Conservation (phyloP, 2,329 filamentous ascomycete species). For the Penicillium freii region DNA sequence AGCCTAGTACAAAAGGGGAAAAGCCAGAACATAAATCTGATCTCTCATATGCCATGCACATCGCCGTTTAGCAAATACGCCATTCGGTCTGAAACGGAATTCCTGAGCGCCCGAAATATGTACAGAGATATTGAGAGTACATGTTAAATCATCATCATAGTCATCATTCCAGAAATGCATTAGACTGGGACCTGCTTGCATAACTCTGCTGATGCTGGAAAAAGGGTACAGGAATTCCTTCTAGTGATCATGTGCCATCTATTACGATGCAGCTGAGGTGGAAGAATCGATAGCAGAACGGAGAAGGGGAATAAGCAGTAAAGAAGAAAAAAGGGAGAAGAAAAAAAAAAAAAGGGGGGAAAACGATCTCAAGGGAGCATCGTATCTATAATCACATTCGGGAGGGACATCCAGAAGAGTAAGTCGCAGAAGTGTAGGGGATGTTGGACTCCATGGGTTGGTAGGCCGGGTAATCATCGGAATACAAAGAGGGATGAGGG, state of each 20-base stretch:
- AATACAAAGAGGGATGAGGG: constrained; percentile 18
- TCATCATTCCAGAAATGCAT: constrained; percentile 1
- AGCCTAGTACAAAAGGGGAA: constrained; percentile 6
- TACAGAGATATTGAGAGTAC: constrained; percentile 1
- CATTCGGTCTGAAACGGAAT: constrained; percentile 14
- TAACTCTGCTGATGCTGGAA: constrained; percentile 1
- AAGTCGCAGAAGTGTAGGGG: constrained; percentile 20
- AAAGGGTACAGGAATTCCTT: not conserved
- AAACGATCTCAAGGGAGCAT: constrained; percentile 1
- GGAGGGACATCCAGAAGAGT: constrained; percentile 21
- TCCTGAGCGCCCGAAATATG: constrained; percentile 15
- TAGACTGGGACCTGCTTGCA: not conserved
- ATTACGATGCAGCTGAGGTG: constrained; percentile 9
- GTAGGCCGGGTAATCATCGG: constrained; percentile 20
- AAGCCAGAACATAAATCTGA: constrained; percentile 17
- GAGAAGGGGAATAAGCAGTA: constrained; percentile 5
- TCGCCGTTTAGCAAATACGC: constrained; percentile 2
- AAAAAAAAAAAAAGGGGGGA: not conserved
- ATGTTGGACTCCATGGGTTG: constrained; percentile 18
- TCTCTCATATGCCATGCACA: constrained; percentile 25
- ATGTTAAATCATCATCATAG: not conserved
- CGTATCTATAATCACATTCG: constrained; percentile 16
- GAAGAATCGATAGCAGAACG: not conserved
- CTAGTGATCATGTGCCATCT: constrained; percentile 9
- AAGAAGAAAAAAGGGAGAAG: not conserved